Evolutionary conservation across 495 filamentous ascomycete genomes (phyloP), one percentile per base, ranked within the genome.

Genomic region (Pseudotulostoma volvatum): DNA sequence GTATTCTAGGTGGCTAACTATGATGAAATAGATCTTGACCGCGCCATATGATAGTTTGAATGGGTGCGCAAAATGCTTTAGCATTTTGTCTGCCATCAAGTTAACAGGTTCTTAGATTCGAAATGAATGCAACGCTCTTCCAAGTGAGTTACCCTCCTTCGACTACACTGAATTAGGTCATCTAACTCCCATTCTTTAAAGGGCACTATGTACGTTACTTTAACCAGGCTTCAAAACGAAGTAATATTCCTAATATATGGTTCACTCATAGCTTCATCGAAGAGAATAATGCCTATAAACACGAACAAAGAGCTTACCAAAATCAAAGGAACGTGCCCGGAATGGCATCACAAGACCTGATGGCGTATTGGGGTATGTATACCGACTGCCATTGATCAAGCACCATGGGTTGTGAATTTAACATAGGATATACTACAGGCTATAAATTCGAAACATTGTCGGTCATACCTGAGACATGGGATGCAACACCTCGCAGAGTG

Each of bases 391-490:
- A n/a, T n/a, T n/a, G n/a, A n/a, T n/a, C n/a, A n/a, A n/a, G 15
- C 23, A 34, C 20, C 9, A n/a, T 8, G n/a, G 16, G 14, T 33
- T 36, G 18, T 16, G 13, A n/a, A n/a, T n/a, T n/a, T n/a, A n/a
- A n/a, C n/a, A n/a, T n/a, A n/a, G n/a, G n/a, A n/a, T n/a, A n/a
- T n/a, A n/a, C n/a, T n/a, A n/a, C 45, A 90, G 85, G 90, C 15
- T 96, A 96, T 61, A 96, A 96, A 55, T 99, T 99, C 47, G 90
- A 99, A 55, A 78, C 81, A 1, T 56, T 99, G 1, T 78, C 74
- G 21, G 72, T 87, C 11, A 56, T 96, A 2, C 74, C 78, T 4
- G 53, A 67, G 2, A 68, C 74, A 3, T 93, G 85, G 83, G 75
- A 70, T 34, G 62, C 74, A 25, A 76, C 74, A 4, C 57, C 73